Base-by-base conservation (phyloP, 768 basidiomycete genomes). In the Coprinopsis strossmayeri region DNA sequence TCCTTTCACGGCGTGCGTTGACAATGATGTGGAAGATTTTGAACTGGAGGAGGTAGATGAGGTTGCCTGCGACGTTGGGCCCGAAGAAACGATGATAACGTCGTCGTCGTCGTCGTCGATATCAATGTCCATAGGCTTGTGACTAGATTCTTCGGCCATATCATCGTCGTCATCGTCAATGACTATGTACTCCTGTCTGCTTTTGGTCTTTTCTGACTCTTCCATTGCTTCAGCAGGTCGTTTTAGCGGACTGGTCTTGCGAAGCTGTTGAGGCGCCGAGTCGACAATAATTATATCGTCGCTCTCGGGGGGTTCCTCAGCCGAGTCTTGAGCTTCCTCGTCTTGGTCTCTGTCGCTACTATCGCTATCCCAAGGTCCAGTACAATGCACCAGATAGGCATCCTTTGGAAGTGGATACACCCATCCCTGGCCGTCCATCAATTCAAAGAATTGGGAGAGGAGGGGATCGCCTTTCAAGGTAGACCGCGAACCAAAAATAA, bases 401-500 rank as follows among this genome's bases (percentile, higher is more conserved):
- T 69, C 68, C 2, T 67, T 55, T 0, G 73, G 76, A 41, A 96
- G 68, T 10, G 56, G 53, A 37, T 87, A 64, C 25, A 90, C 76
- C 96, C 96, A 97, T 0, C 69, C 67, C 44, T 71, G 74, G 23
- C 61, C 68, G 9, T 87, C 76, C 80, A 96, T 84, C 42, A 97
- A 69, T 9, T 67, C 61, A 54, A 98, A 80, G 66, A 98, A 94
- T 23, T 86, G 78, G 1, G 67, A 61, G 30, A 98, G 67, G 25
- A 96, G 63, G 0, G 80, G 64, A 0, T 78, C 76, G 23, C 63
- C 60, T 34, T 77, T 63, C 9, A 99, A 72, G 1, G 95, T 99
- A 57, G 68, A 77, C 34, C 84, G 75, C 0, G 91, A 94, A 3
- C 96, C 95, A 57, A 99, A 74, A 50, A 99, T 85, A 64, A 97